These are phyloP conservation scores for Phenoliferia sp. DNA, from an alignment of 1,284 basidiomycete genomes.

Conservation along the genomic window DNA sequence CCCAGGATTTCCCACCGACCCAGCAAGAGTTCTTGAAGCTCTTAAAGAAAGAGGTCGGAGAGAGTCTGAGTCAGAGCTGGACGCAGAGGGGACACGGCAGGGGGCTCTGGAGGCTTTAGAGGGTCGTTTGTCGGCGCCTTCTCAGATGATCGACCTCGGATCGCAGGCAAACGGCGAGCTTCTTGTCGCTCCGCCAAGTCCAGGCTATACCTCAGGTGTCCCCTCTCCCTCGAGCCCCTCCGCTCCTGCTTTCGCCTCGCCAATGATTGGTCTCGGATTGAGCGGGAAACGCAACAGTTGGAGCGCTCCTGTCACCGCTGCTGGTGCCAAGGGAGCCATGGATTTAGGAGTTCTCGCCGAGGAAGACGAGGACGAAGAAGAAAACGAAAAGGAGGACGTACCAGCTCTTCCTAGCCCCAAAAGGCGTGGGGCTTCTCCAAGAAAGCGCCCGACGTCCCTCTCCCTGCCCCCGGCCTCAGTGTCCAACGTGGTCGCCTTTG, in stretches of 20 bases:
- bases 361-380: conserved; percentile 31
- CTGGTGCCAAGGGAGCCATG: conserved; percentile 25
- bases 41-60: conserved; percentile 30
- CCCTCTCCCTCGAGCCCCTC: conserved; percentile 2
- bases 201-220: conserved; percentile 3
- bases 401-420: conserved; percentile 12
- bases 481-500: not conserved
- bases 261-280: conserved; percentile 30
- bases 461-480: not conserved
- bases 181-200: conserved; percentile 17
- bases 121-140: conserved; percentile 27
- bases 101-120: conserved; percentile 32
- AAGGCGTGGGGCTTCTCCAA: conserved; percentile 5
- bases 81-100: conserved; percentile 22
- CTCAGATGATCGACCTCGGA: conserved; percentile 29
- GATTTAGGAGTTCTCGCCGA: conserved; percentile 28
- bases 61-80: conserved; percentile 14
- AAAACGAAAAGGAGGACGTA: conserved; percentile 14
- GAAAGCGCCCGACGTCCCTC: conserved; percentile 16
- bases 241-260: conserved; percentile 5
- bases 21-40: conserved; percentile 29
- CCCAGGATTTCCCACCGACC: conserved; percentile 21
- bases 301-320: conserved; percentile 12
- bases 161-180: conserved; percentile 21
- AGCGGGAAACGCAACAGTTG: conserved; percentile 22